Base-by-base conservation (phyloP, 805 yeast species). In the Wickerhamiella bombiphila region DNA sequence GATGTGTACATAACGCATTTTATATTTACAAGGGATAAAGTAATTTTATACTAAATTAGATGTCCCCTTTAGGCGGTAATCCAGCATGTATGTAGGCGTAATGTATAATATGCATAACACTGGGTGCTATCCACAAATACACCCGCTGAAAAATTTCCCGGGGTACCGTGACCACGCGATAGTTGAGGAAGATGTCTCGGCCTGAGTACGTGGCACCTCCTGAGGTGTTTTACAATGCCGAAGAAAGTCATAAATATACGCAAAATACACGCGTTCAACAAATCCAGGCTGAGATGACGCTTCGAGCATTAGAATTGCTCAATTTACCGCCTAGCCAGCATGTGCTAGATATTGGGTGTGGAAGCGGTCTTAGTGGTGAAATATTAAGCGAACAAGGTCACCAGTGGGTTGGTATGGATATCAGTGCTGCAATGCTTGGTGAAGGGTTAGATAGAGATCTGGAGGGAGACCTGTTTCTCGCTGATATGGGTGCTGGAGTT, bases 181-280 rank as follows among this genome's bases (percentile, higher is more conserved):
- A n/a, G n/a, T n/a, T n/a, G 26, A 13, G 9, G 13, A 24, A 17
- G 11, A 86, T 86, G 97, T 81, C 94, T 2, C 76, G 97, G 64
- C 97, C 97, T 48, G 97, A 86, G 61, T 82, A 82, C 51, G 65
- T 85, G 44, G 97, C 97, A 11, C 97, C 97, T 21, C 95, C 97
- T 29, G 97, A 86, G 62, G 70, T 86, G 42, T 91, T 88, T 56
- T 91, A 91, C 58, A 80, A 85, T 65, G 96, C 86, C 39, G 60
- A 73, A 1, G 98, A 91, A 58, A 80, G 97, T 0, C 66, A 68
- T 46, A 91, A 91, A 54, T 91, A 91, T 58, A 91, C 97, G 0
- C 68, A 79, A 2, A 81, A 94, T 4, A 80, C 95, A 3, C 91
- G 98, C 68, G 95, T 91, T 35, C 98, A 91, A 63, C 95, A 86